These are phyloP conservation scores for Russula olivacea DNA, from an alignment of 768 basidiomycete genomes.

Conservation along the genomic window DNA sequence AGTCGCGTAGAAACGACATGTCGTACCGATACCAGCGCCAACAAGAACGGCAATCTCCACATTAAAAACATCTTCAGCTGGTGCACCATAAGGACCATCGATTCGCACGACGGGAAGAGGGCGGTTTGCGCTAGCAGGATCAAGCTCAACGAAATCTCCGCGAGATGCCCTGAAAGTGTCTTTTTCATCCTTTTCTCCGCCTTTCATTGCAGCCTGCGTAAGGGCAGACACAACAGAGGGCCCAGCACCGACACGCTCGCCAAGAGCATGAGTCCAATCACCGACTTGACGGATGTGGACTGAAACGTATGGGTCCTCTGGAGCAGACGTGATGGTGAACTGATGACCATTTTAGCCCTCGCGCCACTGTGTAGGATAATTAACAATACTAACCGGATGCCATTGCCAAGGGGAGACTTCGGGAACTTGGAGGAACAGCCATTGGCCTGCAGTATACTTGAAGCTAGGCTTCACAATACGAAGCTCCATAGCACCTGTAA, in stretches of 20 bases:
- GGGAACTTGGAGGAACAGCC: constrained; percentile 86
- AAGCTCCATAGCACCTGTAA: constrained; percentile 81
- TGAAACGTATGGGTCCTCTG: constrained; percentile 89
- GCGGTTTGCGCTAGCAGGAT: constrained; percentile 41
- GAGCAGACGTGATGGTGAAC: constrained; percentile 95
- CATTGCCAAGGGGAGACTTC: constrained; percentile 81
- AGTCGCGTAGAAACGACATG: not conserved
- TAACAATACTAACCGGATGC: constrained; percentile 78
- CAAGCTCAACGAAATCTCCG: constrained; percentile 79
- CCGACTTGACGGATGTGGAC: constrained; percentile 93
- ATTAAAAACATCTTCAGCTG: constrained; percentile 85
- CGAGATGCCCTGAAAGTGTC: constrained; percentile 42
- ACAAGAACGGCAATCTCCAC: constrained; percentile 86
- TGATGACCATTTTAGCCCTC: constrained; percentile 30
- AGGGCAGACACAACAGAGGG: constrained; percentile 70
- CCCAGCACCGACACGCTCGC: constrained; percentile 78
- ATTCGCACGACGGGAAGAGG: constrained; percentile 67
- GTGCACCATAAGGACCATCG: constrained; percentile 91
- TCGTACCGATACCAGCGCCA: constrained; percentile 83
- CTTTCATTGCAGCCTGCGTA: constrained; percentile 75
- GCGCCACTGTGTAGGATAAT: not conserved
- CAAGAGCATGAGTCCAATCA: constrained; percentile 79
- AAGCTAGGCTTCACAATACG: constrained; percentile 89
- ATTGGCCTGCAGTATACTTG: constrained; percentile 87
- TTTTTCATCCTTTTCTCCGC: constrained; percentile 54